Percentiles rank a stretch among this genome's conserved stretches.
phyloP scores from a whole-genome alignment of 2,329 filamentous ascomycete genomes.

The Malbranchea zuffiana region DNA sequence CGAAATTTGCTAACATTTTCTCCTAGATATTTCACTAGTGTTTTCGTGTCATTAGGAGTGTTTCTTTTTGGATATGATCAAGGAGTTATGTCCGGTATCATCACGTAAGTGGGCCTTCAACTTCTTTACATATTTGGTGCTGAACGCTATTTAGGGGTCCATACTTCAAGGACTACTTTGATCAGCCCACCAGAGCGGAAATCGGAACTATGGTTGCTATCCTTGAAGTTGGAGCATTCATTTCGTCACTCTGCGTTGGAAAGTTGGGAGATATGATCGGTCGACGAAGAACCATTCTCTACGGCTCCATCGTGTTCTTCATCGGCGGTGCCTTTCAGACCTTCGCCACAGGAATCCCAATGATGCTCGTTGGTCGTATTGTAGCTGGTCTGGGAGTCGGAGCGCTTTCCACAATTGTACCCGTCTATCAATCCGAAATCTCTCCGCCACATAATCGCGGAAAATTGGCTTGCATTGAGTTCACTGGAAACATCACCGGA shows the following conservation, averaged over 20 bases:
- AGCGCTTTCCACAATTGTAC: constrained; percentile 81
- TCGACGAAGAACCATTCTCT: constrained; percentile 78
- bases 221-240: constrained; percentile 83
- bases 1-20: background rate
- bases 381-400: constrained; percentile 79
- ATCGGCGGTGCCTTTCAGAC: constrained; percentile 77
- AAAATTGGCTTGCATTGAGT: constrained; percentile 94
- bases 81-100: constrained; percentile 58
- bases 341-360: constrained; percentile 67
- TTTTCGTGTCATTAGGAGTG: constrained; percentile 55
- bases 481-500: constrained; percentile 90
- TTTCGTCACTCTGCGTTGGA: constrained; percentile 77
- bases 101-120: constrained; percentile 42
- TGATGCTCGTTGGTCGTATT: constrained; percentile 78
- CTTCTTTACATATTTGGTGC: background rate
- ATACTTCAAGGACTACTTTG: constrained; percentile 85
- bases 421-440: constrained; percentile 89
- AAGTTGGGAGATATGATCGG: constrained; percentile 86
- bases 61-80: constrained; percentile 57
- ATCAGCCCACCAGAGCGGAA: constrained; percentile 73
- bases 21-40: constrained; percentile 80
- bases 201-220: constrained; percentile 98
- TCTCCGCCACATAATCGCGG: constrained; percentile 93
- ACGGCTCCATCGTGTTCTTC: constrained; percentile 81
- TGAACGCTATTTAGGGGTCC: constrained; percentile 46